A percentile compares a stretch with the other conserved stretches of the same genome.
phyloP scores from a whole-genome alignment of 2,329 filamentous ascomycete genomes.

The Neopestalotiopsis sp. region DNA sequence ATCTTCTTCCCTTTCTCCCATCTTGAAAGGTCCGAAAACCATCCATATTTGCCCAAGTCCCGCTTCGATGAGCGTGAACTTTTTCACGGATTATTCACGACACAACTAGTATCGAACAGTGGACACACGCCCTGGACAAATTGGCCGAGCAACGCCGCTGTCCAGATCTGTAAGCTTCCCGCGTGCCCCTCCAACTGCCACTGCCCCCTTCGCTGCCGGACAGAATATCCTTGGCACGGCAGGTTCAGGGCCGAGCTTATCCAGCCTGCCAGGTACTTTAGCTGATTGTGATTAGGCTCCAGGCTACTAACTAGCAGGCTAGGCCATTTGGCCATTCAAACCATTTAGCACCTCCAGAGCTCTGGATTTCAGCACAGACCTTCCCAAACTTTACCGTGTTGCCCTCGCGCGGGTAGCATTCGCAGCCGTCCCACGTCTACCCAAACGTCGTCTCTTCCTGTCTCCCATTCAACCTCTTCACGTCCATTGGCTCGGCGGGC shows the following conservation, averaged over 20 bases:
- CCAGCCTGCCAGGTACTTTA: not conserved
- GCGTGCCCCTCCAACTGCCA: not conserved
- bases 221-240: conserved; percentile 9
- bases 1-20: not conserved
- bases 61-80: too few species aligned
- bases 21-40: not conserved
- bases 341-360: conserved; percentile 8
- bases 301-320: not conserved
- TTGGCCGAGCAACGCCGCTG: not conserved
- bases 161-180: not conserved
- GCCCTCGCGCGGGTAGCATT: conserved; percentile 11
- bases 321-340: not conserved
- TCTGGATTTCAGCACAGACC: conserved; percentile 19
- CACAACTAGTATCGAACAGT: not conserved
- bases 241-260: not conserved
- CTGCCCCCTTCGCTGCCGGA: not conserved
- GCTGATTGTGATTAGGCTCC: not conserved
- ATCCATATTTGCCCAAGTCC: too few species aligned
- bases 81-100: not conserved
- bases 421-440: conserved; percentile 13
- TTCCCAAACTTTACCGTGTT: conserved; percentile 14
- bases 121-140: not conserved
- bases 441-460: conserved; percentile 8
- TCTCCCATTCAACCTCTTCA: not conserved
- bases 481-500: conserved; percentile 3